A percentile compares a stretch with the other conserved stretches of the same genome.
These are phyloP conservation scores for Neurospora tetraspora DNA, from an alignment of 495 filamentous ascomycete species.

Conservation along the genomic window DNA sequence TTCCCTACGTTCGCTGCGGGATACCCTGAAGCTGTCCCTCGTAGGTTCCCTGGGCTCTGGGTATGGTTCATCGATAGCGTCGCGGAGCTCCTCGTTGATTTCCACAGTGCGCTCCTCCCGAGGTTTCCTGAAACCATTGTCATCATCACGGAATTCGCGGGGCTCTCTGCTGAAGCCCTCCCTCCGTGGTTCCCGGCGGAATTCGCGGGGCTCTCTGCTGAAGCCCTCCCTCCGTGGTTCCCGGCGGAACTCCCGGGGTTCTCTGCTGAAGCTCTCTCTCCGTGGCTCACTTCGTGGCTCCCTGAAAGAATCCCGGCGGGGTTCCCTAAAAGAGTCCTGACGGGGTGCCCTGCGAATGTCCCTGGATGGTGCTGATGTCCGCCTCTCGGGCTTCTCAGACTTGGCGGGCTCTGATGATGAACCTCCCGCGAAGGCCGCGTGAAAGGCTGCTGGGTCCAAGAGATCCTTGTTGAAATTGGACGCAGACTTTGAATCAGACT, in stretches of 20 bases:
- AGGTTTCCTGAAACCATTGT: neutral
- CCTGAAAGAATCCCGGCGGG: neutral
- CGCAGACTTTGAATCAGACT: neutral
- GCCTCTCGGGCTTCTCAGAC: neutral
- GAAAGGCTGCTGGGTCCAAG: neutral
- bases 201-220: neutral
- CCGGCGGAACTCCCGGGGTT: neutral
- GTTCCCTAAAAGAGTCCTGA: neutral
- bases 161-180: constrained; percentile 3
- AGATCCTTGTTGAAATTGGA: neutral
- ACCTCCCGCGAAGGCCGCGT: neutral
- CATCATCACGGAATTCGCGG: neutral
- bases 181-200: neutral
- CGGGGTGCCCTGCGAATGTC: neutral
- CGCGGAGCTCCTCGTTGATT: neutral
- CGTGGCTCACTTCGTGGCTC: neutral
- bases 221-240: constrained; percentile 1
- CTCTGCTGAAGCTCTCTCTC: neutral
- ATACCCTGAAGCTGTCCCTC: neutral
- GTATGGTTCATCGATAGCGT: neutral
- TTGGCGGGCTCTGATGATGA: neutral
- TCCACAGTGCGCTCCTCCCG: neutral
- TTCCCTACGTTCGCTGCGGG: neutral
- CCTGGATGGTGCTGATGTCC: neutral
- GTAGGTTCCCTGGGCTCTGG: neutral